Evolutionary conservation across 2,329 filamentous ascomycete genomes (phyloP).

Genomic region (Chaetomium strumarium): DNA sequence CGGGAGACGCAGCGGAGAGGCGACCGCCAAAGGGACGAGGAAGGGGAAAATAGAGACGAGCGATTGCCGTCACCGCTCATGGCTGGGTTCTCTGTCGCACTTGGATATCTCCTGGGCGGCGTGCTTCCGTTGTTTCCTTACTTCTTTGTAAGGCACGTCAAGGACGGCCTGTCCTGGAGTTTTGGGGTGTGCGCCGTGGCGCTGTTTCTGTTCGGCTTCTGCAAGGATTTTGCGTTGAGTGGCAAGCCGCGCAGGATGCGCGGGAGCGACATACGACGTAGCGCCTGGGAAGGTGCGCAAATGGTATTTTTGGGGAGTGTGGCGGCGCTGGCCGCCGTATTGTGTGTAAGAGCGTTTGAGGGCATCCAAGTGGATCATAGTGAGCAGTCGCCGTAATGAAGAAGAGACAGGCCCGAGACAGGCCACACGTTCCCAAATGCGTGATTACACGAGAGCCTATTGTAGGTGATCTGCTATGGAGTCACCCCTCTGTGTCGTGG

Average conservation of each 20-base stretch:
- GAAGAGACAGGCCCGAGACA: too few relatives aligned
- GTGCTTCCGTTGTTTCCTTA: constrained; percentile 30
- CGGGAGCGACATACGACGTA: constrained; percentile 23
- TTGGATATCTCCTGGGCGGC: constrained; percentile 29
- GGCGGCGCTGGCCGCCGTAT: constrained; percentile 28
- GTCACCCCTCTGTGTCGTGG: too few relatives aligned
- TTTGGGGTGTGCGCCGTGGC: constrained; percentile 29
- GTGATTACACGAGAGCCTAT: too few relatives aligned
- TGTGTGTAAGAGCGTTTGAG: constrained; percentile 23
- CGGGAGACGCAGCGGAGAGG: background rate
- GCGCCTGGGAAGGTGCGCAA: constrained; percentile 27
- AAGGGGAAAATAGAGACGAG: background rate
- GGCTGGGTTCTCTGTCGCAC: constrained; percentile 26
- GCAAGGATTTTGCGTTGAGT: constrained; percentile 23
- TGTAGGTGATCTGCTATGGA: too few relatives aligned
- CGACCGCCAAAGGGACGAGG: background rate
- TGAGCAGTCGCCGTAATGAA: background rate
- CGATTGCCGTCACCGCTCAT: constrained; percentile 21
- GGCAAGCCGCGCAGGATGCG: constrained; percentile 2
- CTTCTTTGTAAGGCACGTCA: constrained; percentile 26
- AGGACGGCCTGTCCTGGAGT: constrained; percentile 30
- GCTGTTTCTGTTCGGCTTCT: constrained; percentile 29
- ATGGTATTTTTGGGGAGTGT: constrained; percentile 30
- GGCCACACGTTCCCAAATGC: too few relatives aligned
- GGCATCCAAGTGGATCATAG: background rate